Evolutionary conservation across 2,329 filamentous ascomycete species (phyloP).

Genomic region (Colletotrichum sp.): DNA sequence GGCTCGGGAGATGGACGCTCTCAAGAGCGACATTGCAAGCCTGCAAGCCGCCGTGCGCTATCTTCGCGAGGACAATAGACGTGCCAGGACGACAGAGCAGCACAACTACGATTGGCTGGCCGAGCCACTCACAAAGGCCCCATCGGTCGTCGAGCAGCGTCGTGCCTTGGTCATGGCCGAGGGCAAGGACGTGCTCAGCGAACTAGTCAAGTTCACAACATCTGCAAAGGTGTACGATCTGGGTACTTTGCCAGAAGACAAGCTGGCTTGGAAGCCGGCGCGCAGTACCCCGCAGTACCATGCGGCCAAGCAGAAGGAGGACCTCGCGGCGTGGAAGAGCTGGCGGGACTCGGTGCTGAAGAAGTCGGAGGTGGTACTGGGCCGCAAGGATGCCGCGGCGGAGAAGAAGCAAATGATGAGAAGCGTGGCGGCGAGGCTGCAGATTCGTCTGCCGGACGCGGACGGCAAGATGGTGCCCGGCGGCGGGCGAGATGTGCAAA

Average conservation of each 20-base stretch:
- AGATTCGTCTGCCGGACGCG: constrained; percentile 52
- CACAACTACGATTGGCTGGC: constrained; percentile 65
- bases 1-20: constrained; percentile 73
- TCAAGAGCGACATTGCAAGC: constrained; percentile 71
- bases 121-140: constrained; percentile 60
- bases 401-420: constrained; percentile 34
- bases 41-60: constrained; percentile 71
- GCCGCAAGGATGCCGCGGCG: constrained; percentile 18
- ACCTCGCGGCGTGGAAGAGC: constrained; percentile 65
- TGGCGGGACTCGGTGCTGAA: constrained; percentile 62
- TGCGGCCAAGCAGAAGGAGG: constrained; percentile 68
- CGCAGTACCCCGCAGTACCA: constrained; percentile 69
- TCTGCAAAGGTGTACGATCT: constrained; percentile 65
- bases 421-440: constrained; percentile 50
- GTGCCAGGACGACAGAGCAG: constrained; percentile 64
- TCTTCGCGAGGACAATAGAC: constrained; percentile 70
- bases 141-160: constrained; percentile 51
- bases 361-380: constrained; percentile 51
- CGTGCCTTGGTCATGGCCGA: constrained; percentile 61
- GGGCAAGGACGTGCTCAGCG: constrained; percentile 66
- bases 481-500: constrained; percentile 47
- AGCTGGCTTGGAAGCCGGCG: constrained; percentile 69
- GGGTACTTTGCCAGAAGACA: constrained; percentile 60
- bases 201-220: constrained; percentile 67
- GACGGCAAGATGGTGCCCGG: constrained; percentile 49